phyloP scores from a whole-genome alignment of 768 basidiomycete species.

The Artomyces pyxidatus region DNA sequence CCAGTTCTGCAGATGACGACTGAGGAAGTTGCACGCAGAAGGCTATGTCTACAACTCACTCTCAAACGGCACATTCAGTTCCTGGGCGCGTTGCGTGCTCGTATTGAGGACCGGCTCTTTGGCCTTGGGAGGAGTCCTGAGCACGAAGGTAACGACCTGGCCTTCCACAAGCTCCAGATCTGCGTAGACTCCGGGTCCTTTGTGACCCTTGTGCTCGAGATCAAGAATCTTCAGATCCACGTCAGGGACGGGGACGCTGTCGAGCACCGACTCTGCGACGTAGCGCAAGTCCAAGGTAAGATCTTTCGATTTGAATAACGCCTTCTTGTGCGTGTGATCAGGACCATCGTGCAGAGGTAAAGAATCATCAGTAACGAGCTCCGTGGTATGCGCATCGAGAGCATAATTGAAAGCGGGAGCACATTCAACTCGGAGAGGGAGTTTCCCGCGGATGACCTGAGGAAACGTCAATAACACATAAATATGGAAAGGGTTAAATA shows the following conservation, averaged over 20 bases:
- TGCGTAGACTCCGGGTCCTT: conserved; percentile 54
- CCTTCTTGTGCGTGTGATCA: conserved; percentile 41
- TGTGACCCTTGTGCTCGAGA: conserved; percentile 61
- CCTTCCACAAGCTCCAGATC: conserved; percentile 70
- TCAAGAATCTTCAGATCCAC: conserved; percentile 57
- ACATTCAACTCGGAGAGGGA: conserved; percentile 81
- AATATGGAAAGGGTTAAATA: conserved; percentile 1
- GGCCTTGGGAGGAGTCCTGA: conserved; percentile 56
- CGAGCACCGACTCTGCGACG: conserved; percentile 49
- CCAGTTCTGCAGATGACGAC: conserved; percentile 30
- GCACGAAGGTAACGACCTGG: conserved; percentile 82
- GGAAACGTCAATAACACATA: neutral
- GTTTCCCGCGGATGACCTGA: conserved; percentile 72
- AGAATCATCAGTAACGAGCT: conserved; percentile 42
- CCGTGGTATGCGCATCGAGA: conserved; percentile 59
- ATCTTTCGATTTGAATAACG: conserved; percentile 48
- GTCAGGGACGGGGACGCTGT: conserved; percentile 40
- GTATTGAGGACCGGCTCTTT: conserved; percentile 21
- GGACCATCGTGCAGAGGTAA: conserved; percentile 20
- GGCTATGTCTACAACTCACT: conserved; percentile 21
- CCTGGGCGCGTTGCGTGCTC: conserved; percentile 33
- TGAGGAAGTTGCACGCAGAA: no score
- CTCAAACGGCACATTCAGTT: conserved; percentile 38
- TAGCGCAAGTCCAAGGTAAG: conserved; percentile 73
- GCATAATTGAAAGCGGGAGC: conserved; percentile 98